These are phyloP conservation scores for Diplodia seriata DNA, from an alignment of 2,329 filamentous ascomycete species.

Conservation along the genomic window DNA sequence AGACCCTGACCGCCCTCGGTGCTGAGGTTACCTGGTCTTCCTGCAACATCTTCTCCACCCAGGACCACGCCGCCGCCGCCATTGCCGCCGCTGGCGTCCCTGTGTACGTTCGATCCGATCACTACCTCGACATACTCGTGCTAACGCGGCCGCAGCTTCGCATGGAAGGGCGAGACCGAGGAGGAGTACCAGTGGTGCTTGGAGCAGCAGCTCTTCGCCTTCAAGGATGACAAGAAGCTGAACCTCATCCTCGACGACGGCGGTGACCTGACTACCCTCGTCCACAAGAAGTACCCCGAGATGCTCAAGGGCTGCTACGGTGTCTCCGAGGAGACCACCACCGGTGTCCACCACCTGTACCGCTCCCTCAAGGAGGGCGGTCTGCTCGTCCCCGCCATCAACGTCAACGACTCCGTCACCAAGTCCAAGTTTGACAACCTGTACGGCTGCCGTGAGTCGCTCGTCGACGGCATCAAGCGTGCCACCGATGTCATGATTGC, in stretches of 20 bases:
- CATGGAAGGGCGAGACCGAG: slow-evolving; percentile 92
- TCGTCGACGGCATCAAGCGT: slow-evolving; percentile 99
- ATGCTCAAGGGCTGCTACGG: slow-evolving; percentile 98
- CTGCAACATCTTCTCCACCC: slow-evolving; percentile 99
- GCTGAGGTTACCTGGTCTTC: slow-evolving; percentile 99
- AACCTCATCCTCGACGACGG: slow-evolving; percentile 99
- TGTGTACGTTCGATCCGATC: slow-evolving; percentile 69
- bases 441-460: slow-evolving; percentile 98
- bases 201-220: slow-evolving; percentile 95
- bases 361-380: slow-evolving; percentile 78
- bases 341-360: slow-evolving; percentile 99
- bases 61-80: slow-evolving; percentile 97
- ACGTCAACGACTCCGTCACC: slow-evolving; percentile 99
- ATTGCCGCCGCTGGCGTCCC: slow-evolving; percentile 93
- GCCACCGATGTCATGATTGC: slow-evolving; percentile 99
- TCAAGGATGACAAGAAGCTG: slow-evolving; percentile 95
- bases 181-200: slow-evolving; percentile 99
- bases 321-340: slow-evolving; percentile 99
- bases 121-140: background rate
- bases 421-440: slow-evolving; percentile 99
- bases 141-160: slow-evolving; percentile 57
- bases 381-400: slow-evolving; percentile 91
- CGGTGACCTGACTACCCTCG: slow-evolving; percentile 93
- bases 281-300: slow-evolving; percentile 98
- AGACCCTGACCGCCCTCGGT: slow-evolving; percentile 92